Conservation (phyloP, 208 protist genomes). For the Acanthamoeba royreba region DNA sequence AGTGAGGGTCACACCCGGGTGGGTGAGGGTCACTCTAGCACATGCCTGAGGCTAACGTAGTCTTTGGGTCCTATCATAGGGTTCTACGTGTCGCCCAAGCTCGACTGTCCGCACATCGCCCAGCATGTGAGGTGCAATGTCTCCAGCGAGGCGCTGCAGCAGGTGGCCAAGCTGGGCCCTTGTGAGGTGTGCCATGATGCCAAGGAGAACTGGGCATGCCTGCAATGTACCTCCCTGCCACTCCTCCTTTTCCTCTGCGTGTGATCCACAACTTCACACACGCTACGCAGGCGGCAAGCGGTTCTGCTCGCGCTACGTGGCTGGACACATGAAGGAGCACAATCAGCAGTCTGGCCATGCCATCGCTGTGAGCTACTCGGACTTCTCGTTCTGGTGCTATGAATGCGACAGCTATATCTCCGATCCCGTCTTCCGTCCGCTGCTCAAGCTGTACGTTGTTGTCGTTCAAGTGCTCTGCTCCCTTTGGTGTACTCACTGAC, state of each 20-base stretch:
- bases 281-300: not conserved
- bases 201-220: slow-evolving; percentile 40
- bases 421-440: not conserved
- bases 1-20: not conserved
- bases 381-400: slow-evolving; percentile 52
- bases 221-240: not conserved
- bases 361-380: slow-evolving; percentile 32
- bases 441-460: not conserved
- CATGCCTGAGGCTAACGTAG: not conserved
- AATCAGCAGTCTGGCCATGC: not conserved
- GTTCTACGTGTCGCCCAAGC: slow-evolving; percentile 37
- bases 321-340: slow-evolving; percentile 9
- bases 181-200: not conserved
- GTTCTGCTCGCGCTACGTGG: slow-evolving; percentile 43
- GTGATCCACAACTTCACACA: not conserved
- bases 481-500: not conserved
- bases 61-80: not conserved
- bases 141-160: not conserved
- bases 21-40: not conserved
- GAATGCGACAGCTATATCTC: slow-evolving; percentile 27
- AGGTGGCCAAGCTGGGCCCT: not conserved
- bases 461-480: not conserved
- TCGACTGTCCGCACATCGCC: not conserved
- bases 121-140: not conserved
- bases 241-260: not conserved